Conservation (phyloP, 352 stramenopile species). For the Plasmopara muralis region DNA sequence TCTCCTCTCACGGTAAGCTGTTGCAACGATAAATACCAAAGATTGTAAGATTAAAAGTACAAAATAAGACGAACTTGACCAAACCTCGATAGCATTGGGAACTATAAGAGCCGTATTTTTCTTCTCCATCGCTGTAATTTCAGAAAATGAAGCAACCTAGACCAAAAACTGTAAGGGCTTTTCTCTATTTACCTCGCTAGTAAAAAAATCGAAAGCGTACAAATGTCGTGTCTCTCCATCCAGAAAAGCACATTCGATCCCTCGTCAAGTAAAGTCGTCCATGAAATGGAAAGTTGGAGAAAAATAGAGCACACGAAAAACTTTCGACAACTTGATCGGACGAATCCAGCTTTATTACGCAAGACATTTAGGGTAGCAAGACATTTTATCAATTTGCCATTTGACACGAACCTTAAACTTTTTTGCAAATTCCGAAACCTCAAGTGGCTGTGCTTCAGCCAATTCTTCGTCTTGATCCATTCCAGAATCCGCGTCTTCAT, state of each 20-base stretch:
- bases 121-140: conserved; percentile 71
- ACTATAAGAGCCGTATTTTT: conserved; percentile 84
- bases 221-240: conserved; percentile 76
- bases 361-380: too few species aligned
- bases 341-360: conserved; percentile 34
- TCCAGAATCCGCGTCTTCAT: conserved; percentile 10
- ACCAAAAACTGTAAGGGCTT: background rate
- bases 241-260: conserved; percentile 71
- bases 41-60: background rate
- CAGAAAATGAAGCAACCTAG: conserved; percentile 68
- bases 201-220: conserved; percentile 27
- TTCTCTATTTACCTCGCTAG: background rate
- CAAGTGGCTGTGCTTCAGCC: conserved; percentile 38
- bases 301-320: conserved; percentile 73
- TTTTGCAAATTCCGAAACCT: conserved; percentile 69
- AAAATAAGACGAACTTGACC: background rate
- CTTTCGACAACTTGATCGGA: conserved; percentile 79
- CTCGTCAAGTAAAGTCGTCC: conserved; percentile 72
- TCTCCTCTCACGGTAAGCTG: conserved; percentile 63
- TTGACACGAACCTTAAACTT: conserved; percentile 59
- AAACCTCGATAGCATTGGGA: conserved; percentile 79
- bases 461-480: conserved; percentile 36
- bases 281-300: conserved; percentile 78
- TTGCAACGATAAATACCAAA: too few species aligned
- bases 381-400: too few species aligned